phyloP scores from a whole-genome alignment of 2,329 filamentous ascomycete species.

The Fusarium vanettenii region DNA sequence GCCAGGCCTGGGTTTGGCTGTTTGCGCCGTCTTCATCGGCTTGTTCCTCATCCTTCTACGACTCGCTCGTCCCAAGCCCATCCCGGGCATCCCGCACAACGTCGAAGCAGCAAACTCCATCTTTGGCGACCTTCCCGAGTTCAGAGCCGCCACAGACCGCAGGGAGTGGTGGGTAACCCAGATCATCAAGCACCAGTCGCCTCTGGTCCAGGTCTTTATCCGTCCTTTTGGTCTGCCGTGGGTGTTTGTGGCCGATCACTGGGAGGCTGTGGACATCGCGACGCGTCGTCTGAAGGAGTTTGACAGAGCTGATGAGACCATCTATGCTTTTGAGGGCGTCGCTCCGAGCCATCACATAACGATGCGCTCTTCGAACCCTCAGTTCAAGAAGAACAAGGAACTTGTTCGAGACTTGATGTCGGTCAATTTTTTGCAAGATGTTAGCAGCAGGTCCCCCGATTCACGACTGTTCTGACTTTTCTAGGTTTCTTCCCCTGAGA shows the following conservation, averaged over 20 bases:
- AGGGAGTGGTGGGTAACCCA: constrained; percentile 25
- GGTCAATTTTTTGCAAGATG: constrained; percentile 23
- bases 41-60: neutral
- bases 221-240: constrained; percentile 19
- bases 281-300: constrained; percentile 33
- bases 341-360: constrained; percentile 13
- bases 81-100: constrained; percentile 29
- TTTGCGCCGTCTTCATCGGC: neutral
- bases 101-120: constrained; percentile 20
- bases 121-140: constrained; percentile 26
- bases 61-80: constrained; percentile 18
- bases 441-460: neutral
- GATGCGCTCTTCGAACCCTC: constrained; percentile 8
- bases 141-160: constrained; percentile 1
- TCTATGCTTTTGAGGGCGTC: constrained; percentile 1
- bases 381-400: constrained; percentile 37
- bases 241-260: constrained; percentile 31
- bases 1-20: neutral
- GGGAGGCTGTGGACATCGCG: constrained; percentile 27
- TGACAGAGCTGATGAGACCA: constrained; percentile 9
- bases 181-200: constrained; percentile 20
- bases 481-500: constrained; percentile 46
- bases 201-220: constrained; percentile 25
- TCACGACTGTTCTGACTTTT: neutral
- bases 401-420: constrained; percentile 35